Conservation (phyloP, 805 yeast genomes). For the Saccharomycopsis microspora region DNA sequence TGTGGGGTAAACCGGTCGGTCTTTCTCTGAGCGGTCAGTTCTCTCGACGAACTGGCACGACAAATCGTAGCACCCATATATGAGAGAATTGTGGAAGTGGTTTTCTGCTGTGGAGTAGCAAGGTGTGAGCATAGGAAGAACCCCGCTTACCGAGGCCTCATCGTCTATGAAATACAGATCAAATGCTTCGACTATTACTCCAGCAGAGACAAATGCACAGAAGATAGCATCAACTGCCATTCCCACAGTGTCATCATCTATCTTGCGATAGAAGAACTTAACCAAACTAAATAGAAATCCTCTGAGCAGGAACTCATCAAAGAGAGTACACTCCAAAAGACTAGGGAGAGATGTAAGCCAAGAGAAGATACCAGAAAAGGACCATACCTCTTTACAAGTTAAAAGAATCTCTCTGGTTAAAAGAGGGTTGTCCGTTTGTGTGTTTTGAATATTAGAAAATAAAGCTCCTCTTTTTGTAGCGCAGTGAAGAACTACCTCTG, state of each 20-base stretch:
- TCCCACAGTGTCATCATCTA: neutral
- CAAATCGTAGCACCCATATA: neutral
- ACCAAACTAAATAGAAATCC: neutral
- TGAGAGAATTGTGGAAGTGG: neutral
- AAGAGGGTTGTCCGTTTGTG: neutral
- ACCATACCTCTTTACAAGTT: constrained; percentile 5
- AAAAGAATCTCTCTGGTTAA: neutral
- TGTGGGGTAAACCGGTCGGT: neutral
- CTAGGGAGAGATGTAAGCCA: constrained; percentile 2
- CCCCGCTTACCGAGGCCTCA: constrained; percentile 4
- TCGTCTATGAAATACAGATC: constrained; percentile 1
- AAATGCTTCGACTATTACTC: constrained; percentile 1
- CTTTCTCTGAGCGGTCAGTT: neutral
- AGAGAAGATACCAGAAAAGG: neutral
- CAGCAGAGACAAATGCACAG: neutral
- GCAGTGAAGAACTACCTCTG: too few species aligned
- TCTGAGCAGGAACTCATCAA: neutral
- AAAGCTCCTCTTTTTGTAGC: too few species aligned
- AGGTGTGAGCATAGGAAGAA: constrained; percentile 1
- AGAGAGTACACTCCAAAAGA: neutral
- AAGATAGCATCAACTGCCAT: neutral
- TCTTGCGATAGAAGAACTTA: neutral
- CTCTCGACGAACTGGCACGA: neutral
- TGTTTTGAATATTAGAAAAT: too few species aligned
- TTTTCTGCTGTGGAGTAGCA: constrained; percentile 6